These are phyloP conservation scores for Microcyclospora pomicola DNA, from an alignment of 2,329 filamentous ascomycete species.

Conservation along the genomic window DNA sequence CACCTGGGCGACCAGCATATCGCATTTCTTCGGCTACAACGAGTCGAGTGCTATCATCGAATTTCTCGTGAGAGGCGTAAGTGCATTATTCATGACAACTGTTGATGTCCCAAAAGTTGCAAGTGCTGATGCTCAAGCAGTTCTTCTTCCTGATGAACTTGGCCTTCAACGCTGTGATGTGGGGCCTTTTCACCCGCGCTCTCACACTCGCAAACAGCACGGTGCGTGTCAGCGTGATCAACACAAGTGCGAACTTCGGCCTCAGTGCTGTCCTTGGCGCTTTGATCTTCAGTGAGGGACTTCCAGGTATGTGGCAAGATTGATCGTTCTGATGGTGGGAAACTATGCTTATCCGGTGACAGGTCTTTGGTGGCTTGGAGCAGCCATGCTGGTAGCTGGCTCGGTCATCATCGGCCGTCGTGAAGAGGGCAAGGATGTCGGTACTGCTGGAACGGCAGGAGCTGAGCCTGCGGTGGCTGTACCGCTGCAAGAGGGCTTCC, in stretches of 20 bases:
- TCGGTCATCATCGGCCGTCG: constrained; percentile 66
- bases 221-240: constrained; percentile 68
- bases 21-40: constrained; percentile 33
- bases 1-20: constrained; percentile 36
- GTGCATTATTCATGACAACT: constrained; percentile 12
- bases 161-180: constrained; percentile 68
- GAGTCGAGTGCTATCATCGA: constrained; percentile 36
- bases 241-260: constrained; percentile 71
- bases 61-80: constrained; percentile 36
- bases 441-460: constrained; percentile 9
- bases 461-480: constrained; percentile 7
- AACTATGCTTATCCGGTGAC: not conserved
- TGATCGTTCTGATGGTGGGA: not conserved
- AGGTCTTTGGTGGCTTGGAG: constrained; percentile 62
- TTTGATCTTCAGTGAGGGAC: constrained; percentile 54
- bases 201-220: constrained; percentile 62
- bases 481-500: constrained; percentile 7
- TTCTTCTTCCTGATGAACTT: constrained; percentile 64
- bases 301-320: constrained; percentile 36
- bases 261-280: constrained; percentile 59
- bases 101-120: not conserved
- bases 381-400: constrained; percentile 55
- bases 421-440: constrained; percentile 37
- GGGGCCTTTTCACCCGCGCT: constrained; percentile 67
- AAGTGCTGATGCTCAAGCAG: constrained; percentile 15